Conservation (phyloP, 768 basidiomycete species). For the Infundibulicybe gibba region DNA sequence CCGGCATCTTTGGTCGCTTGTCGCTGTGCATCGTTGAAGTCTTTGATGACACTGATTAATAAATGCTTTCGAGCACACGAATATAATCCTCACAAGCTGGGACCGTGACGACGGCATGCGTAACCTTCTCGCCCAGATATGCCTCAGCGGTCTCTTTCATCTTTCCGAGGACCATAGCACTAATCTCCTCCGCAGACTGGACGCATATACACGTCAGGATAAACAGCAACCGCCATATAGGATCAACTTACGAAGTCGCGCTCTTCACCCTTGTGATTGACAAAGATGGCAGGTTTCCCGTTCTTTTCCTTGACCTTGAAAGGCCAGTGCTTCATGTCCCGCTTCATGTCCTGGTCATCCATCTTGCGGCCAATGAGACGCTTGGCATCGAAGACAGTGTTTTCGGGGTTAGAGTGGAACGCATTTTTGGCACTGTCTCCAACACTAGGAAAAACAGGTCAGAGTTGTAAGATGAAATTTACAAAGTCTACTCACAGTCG, state of each 20-base stretch:
- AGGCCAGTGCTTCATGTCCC: constrained; percentile 90
- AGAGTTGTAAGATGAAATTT: background rate
- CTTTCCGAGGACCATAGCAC: constrained; percentile 92
- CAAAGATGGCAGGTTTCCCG: constrained; percentile 77
- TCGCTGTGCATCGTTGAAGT: constrained; percentile 99
- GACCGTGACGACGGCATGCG: constrained; percentile 97
- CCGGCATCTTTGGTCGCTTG: constrained; percentile 99
- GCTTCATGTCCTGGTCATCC: constrained; percentile 76
- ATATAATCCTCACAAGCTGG: constrained; percentile 70
- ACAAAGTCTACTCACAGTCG: constrained; percentile 45
- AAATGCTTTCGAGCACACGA: background rate
- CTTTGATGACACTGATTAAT: constrained; percentile 26
- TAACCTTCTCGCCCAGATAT: constrained; percentile 93
- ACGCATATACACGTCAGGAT: background rate
- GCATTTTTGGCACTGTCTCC: constrained; percentile 98
- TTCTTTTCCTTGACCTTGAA: constrained; percentile 78
- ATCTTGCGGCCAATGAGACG: constrained; percentile 88
- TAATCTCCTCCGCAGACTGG: constrained; percentile 92
- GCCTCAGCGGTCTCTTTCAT: constrained; percentile 99
- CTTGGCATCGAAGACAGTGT: constrained; percentile 97
- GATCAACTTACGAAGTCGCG: constrained; percentile 73
- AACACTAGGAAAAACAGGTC: constrained; percentile 46
- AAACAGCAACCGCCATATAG: background rate
- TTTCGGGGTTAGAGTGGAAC: constrained; percentile 84
- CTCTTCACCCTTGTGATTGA: constrained; percentile 73